Evolutionary conservation across 306 rosid species (phyloP).

Genomic region (Bauhinia variegata): DNA sequence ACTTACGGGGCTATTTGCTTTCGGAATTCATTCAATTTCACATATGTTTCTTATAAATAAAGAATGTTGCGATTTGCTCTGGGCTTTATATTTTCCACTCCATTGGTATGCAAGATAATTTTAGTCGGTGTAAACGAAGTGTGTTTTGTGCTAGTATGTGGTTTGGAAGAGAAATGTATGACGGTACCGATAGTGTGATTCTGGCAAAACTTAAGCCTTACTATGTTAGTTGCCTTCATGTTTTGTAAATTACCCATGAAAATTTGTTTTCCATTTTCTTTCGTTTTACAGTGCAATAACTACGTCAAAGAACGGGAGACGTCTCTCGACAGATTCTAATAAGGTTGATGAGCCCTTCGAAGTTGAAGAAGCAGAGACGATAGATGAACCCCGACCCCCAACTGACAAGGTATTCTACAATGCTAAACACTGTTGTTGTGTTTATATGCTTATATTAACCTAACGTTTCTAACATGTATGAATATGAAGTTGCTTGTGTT

Average conservation of each 20-base stretch:
- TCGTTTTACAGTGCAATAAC: slow-evolving; percentile 50
- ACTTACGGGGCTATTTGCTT: neutral
- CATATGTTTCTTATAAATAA: neutral
- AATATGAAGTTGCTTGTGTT: slow-evolving; percentile 77
- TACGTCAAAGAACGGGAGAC: slow-evolving; percentile 54
- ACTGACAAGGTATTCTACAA: slow-evolving; percentile 71
- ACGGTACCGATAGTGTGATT: too few relatives aligned
- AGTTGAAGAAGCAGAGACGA: slow-evolving; percentile 87
- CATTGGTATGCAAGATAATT: neutral
- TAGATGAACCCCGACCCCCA: slow-evolving; percentile 78
- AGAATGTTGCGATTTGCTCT: too few relatives aligned
- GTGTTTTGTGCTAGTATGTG: neutral
- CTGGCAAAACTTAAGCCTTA: too few relatives aligned
- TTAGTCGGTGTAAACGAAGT: neutral
- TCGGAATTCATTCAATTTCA: neutral
- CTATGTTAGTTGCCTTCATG: slow-evolving; percentile 3
- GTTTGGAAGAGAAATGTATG: too few relatives aligned
- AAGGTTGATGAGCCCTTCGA: slow-evolving; percentile 84
- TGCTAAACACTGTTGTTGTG: neutral
- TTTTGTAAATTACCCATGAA: slow-evolving; percentile 16
- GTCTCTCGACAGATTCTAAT: slow-evolving; percentile 58
- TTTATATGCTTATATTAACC: slow-evolving; percentile 19
- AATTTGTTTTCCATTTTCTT: slow-evolving; percentile 28
- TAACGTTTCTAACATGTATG: slow-evolving; percentile 34
- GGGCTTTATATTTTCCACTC: neutral